Evolutionary conservation across 2,329 filamentous ascomycete species (phyloP), one percentile per base, ranked within the genome.

Genomic region (Ceratocystis albifundus): DNA sequence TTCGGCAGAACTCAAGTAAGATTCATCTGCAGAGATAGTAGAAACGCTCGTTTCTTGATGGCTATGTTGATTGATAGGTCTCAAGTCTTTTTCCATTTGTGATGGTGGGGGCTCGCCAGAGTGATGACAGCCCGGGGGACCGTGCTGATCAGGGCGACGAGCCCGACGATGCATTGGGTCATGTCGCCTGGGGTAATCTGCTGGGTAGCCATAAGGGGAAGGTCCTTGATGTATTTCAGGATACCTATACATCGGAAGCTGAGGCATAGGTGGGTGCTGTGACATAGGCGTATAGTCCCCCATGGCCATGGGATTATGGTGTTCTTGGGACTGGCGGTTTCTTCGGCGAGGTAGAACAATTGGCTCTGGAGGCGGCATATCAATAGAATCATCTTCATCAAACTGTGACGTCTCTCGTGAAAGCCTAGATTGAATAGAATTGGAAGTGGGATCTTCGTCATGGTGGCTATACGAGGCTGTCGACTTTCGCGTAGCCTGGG

Each of bases 1-100:
- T 48, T 63, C 61, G 22, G 32, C 32, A 3, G 55, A 59, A 36
- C 55, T 59, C 17, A 59, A n/a, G 28, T 10, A 32, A n/a, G 30
- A 30, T 59, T 59, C 55, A 8, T 59, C 55, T 10, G 55, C 55
- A 20, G 55, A 59, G 20, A 59, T 32, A 36, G 55, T 59, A 36
- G 55, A 59, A 36, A 32, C 15, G 28, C 32, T 30, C 15, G 28
- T 32, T 15, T 15, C 17, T 15, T 36, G 25, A 36, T 59, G 28
- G 15, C 55, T n/a, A 25, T 36, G 55, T 5, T 59, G 36, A 8
- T 36, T 20, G 15, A 10, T 10, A 8, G 55, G 20, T 36, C 22
- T 30, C 28, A 59, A n/a, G n/a, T 59, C 8, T n/a, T 59, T 17
- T 59, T 36, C 55, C 5, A 36, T 8, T 8, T 7, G 55, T n/a